Evolutionary conservation across 495 filamentous ascomycete species (phyloP), one percentile per base, ranked within the genome.

Genomic region (Aspergillus saccharolyticus): DNA sequence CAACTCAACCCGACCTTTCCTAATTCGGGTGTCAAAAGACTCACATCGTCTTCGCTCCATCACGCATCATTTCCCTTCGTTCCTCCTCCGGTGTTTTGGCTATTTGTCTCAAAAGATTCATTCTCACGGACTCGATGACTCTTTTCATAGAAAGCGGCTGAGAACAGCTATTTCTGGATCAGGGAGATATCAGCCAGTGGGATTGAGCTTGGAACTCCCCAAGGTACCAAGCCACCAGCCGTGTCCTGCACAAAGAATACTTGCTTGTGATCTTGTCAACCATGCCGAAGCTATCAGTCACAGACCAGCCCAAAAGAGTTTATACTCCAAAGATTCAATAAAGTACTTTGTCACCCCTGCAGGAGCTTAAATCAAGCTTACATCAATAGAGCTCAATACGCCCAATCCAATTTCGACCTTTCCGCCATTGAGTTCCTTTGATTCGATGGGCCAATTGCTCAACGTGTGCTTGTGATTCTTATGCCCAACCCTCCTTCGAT

Each of bases 1-100:
- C n/a, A n/a, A n/a, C n/a, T n/a, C n/a, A n/a, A n/a, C n/a, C n/a
- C 19, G 46, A 28, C 47, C 24, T 28, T 30, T 50, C 47, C 47
- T 50, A 24, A 22, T 50, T 50, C 22, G 47, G 47, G 47, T 50
- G 6, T 50, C 47, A 50, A 50, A 50, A 18, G 47, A 50, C 47
- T 50, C 47, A 50, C 15, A 9, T 12, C 4, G 25, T 28, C 25
- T 4, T 3, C 25, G 3, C 33, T 12, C 7, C 33, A 39, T 2
- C 33, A 9, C 12, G 12, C 33, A 5, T 39, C 33, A 39, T 10
- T 39, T n/a, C n/a, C n/a, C n/a, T n/a, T n/a, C n/a, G n/a, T n/a
- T n/a, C n/a, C 25, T 30, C 33, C 33, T 39, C 4, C 33, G 2
- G 33, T 39, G 33, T 39, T 39, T 2, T 12, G 10, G 2, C 33